Conservation (phyloP, 768 basidiomycete species). For the Lepiota brunneoincarnata region DNA sequence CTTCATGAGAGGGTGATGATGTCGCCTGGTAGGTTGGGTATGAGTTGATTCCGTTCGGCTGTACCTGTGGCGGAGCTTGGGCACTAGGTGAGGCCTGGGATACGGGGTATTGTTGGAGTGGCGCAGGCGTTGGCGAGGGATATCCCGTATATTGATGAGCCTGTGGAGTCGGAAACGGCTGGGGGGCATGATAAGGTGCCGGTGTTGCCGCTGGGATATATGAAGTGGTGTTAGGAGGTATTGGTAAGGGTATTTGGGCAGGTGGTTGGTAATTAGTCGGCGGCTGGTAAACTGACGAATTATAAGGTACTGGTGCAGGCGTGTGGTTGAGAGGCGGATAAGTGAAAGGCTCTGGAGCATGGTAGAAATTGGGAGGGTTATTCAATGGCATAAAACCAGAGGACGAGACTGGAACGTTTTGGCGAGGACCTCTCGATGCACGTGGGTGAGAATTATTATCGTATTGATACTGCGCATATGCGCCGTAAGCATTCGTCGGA, state of each 20-base stretch:
- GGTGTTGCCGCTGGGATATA: slow-evolving; percentile 29
- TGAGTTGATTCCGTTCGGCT: slow-evolving; percentile 12
- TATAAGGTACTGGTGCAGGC: slow-evolving; percentile 32
- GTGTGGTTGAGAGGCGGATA: slow-evolving; percentile 42
- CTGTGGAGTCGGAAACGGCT: slow-evolving; percentile 29
- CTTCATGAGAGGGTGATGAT: slow-evolving; percentile 33
- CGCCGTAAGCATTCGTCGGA: slow-evolving; percentile 29
- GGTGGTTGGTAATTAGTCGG: slow-evolving; percentile 23
- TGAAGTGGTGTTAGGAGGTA: slow-evolving; percentile 19
- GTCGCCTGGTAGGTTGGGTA: slow-evolving; percentile 22
- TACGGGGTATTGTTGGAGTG: slow-evolving; percentile 38
- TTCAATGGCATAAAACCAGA: slow-evolving; percentile 68
- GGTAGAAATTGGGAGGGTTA: slow-evolving; percentile 37
- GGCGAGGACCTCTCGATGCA: slow-evolving; percentile 52
- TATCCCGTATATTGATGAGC: slow-evolving; percentile 35
- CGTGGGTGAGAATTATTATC: slow-evolving; percentile 33
- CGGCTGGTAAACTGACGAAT: slow-evolving; percentile 33
- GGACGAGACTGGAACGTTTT: slow-evolving; percentile 62
- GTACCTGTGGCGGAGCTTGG: slow-evolving; percentile 27
- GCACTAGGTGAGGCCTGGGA: slow-evolving; percentile 22
- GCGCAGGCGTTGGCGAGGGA: slow-evolving; percentile 30
- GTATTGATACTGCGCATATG: slow-evolving; percentile 38
- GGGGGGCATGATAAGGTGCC: slow-evolving; percentile 33
- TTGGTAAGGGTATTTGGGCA: slow-evolving; percentile 26
- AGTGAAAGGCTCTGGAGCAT: slow-evolving; percentile 32